Evolutionary conservation across 192 early-diverging fungal genomes (phyloP), one percentile per base, ranked within the genome.

Genomic region (Coemansia pectinata): DNA sequence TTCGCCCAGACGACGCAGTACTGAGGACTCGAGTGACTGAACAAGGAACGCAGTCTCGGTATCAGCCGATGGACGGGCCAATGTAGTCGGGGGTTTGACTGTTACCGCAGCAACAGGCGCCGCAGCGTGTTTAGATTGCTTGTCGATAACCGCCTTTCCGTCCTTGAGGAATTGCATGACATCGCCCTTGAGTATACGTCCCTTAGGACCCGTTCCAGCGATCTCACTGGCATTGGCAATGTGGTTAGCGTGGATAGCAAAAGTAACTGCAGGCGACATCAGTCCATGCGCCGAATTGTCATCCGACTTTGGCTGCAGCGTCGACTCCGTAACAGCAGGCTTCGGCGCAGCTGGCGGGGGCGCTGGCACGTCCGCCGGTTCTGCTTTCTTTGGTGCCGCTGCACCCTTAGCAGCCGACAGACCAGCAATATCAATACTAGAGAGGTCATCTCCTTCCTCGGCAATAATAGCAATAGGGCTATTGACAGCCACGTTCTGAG

Each of bases 361-460:
- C 2, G 47, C 31, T 5, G 68, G 25, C 4, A 45, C 27, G 3
- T 58, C 52, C 10, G 53, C 55, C 2, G 52, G 14, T 4, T 62
- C 1, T 2, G 64, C 19, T 15, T 52, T 53, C 12, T 50, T 47
- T 7, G 63, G 52, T 29, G 48, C 27, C 2, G 8, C 48, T 17
- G 62, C 36, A 8, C 44, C 19, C 9, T 42, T 23, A 3, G 60
- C 53, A 27, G 29, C 55, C 23, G 71, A 71, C 34, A 79, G 48
- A 64, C 84, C 78, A 62, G 86, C 92, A 60, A 91, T 75, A 29
- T 90, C 89, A 60, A 98, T 90, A 67, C 90, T 90, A 15, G 84
- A 77, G 29, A 96, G 80, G 72, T 95, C 94, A 65, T 93, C 95
- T 65, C 93, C 92, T 65, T 94, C 93, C 78, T 97, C 95, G 10